A percentile compares a stretch with the other conserved stretches of the same genome.
Conservation (phyloP, 805 yeast species). For the Yarrowia osloensis region DNA sequence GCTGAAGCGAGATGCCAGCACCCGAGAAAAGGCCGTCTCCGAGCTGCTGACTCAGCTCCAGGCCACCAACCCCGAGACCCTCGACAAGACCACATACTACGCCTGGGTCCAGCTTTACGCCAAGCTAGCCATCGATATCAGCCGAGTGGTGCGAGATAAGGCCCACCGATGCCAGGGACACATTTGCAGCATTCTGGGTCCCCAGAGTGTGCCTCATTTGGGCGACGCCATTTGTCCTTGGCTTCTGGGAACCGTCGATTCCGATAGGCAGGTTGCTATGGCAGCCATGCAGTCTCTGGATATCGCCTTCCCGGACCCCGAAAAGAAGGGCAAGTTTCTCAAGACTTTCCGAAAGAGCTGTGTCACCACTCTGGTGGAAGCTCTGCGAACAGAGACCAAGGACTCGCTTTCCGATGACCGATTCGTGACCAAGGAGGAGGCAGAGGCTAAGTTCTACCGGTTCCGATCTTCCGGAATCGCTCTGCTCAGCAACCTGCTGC, state of each 20-base stretch:
- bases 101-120: slow-evolving; percentile 76
- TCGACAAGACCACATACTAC: slow-evolving; percentile 64
- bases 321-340: slow-evolving; percentile 61
- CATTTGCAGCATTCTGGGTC: slow-evolving; percentile 54
- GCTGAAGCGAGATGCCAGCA: slow-evolving; percentile 76
- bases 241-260: slow-evolving; percentile 70
- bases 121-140: slow-evolving; percentile 70
- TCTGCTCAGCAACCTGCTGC: slow-evolving; percentile 47
- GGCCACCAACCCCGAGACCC: slow-evolving; percentile 38
- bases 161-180: slow-evolving; percentile 67
- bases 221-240: slow-evolving; percentile 73
- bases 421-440: slow-evolving; percentile 64
- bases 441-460: slow-evolving; percentile 62
- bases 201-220: slow-evolving; percentile 62
- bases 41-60: slow-evolving; percentile 51
- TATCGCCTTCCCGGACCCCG: slow-evolving; percentile 57
- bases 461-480: slow-evolving; percentile 54
- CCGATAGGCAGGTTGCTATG: slow-evolving; percentile 61
- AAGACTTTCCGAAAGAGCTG: slow-evolving; percentile 57
- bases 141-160: slow-evolving; percentile 60
- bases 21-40: slow-evolving; percentile 74
- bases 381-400: slow-evolving; percentile 57
- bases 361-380: slow-evolving; percentile 55
- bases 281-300: slow-evolving; percentile 52
- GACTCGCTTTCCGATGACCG: slow-evolving; percentile 75